Conservation (phyloP, 1,139 yeast genomes). For the Torulaspora globosa region DNA sequence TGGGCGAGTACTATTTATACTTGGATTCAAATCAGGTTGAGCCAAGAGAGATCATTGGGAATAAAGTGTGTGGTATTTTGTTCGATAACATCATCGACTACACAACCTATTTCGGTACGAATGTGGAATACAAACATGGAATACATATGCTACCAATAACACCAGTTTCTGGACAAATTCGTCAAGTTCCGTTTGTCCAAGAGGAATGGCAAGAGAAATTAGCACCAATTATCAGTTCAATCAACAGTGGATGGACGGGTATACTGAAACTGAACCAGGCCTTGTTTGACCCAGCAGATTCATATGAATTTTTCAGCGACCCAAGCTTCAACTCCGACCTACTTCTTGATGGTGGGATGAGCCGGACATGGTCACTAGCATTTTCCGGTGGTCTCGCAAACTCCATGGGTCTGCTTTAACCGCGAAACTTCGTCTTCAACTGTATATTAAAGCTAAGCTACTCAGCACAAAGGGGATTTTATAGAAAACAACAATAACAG, state of each 20-base stretch:
- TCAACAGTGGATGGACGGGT: conserved; percentile 54
- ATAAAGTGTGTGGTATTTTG: conserved; percentile 70
- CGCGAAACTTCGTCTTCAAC: background rate
- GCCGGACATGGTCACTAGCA: conserved; percentile 58
- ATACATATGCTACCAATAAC: conserved; percentile 62
- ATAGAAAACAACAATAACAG: background rate
- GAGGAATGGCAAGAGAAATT: conserved; percentile 53
- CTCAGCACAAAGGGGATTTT: background rate
- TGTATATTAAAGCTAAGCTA: background rate
- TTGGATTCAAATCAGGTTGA: conserved; percentile 53
- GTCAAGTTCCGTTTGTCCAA: conserved; percentile 46
- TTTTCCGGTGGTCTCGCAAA: conserved; percentile 44
- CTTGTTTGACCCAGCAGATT: conserved; percentile 45
- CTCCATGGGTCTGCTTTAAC: conserved; percentile 13
- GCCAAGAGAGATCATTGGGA: conserved; percentile 54
- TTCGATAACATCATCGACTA: conserved; percentile 60
- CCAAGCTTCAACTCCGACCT: conserved; percentile 34
- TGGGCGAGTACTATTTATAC: conserved; percentile 60
- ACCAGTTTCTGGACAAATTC: conserved; percentile 50
- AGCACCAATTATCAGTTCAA: conserved; percentile 39
- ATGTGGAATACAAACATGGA: conserved; percentile 57
- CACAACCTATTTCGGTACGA: conserved; percentile 52
- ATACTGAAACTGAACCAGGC: conserved; percentile 54
- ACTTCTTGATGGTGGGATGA: conserved; percentile 54
- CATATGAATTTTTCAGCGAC: conserved; percentile 47